Percentiles rank a stretch among this genome's conserved stretches.
phyloP scores from a whole-genome alignment of 139 green algal species.

The Desmodesmus armatus region DNA sequence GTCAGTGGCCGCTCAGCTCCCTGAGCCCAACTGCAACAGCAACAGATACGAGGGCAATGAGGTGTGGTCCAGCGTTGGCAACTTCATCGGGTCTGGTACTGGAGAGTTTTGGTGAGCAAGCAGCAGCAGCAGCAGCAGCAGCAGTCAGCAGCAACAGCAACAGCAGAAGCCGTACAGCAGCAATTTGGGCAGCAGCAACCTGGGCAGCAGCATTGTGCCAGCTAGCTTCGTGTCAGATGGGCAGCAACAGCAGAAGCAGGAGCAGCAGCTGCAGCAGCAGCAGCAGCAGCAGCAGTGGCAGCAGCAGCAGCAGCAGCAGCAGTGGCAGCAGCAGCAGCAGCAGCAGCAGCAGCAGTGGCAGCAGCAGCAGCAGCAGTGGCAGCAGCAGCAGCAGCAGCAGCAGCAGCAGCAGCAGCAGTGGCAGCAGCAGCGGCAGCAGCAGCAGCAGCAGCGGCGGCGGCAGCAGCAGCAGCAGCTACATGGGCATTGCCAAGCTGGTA shows the following conservation, averaged over 20 bases:
- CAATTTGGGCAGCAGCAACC: neutral
- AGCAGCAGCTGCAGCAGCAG: neutral
- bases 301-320: neutral
- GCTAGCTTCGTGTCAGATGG: neutral
- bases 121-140: neutral
- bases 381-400: neutral
- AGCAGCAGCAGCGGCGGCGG: neutral
- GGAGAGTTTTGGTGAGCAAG: no score
- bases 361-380: neutral
- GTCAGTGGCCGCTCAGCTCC: no score
- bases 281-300: neutral
- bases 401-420: neutral
- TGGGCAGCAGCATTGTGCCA: neutral
- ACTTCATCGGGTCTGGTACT: no score
- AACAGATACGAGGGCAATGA: neutral
- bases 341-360: neutral
- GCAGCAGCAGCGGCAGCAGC: constrained; percentile 5
- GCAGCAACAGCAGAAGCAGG: neutral
- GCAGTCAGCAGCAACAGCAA: neutral
- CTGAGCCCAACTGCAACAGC: no score
- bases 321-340: neutral
- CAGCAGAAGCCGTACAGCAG: neutral
- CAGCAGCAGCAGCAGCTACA: neutral
- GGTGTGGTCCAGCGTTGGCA: neutral
- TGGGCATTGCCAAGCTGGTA: neutral